phyloP scores from a whole-genome alignment of 768 basidiomycete species.

The Psilocybe azurescens region DNA sequence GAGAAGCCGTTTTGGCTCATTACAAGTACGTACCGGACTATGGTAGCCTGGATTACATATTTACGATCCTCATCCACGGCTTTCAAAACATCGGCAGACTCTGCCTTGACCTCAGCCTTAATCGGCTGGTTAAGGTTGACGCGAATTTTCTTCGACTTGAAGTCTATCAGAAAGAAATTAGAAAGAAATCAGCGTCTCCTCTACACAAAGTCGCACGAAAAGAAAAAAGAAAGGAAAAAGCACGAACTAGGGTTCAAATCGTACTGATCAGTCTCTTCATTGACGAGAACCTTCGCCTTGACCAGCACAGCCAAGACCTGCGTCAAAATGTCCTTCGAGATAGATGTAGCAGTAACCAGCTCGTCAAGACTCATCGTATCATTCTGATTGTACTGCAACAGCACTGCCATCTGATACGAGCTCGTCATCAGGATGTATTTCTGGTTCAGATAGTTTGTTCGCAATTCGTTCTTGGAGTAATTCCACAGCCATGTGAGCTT shows the following conservation, averaged over 20 bases:
- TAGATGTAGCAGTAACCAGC: constrained; percentile 76
- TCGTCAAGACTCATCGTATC: constrained; percentile 88
- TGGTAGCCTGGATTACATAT: constrained; percentile 94
- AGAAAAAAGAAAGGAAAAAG: not conserved
- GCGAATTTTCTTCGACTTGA: constrained; percentile 94
- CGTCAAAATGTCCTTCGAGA: constrained; percentile 80
- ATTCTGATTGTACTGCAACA: constrained; percentile 92
- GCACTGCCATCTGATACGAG: constrained; percentile 96
- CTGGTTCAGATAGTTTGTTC: constrained; percentile 92
- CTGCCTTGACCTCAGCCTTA: constrained; percentile 93
- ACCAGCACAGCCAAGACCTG: constrained; percentile 75
- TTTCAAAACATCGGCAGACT: constrained; percentile 88
- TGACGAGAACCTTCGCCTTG: constrained; percentile 89
- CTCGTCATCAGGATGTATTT: constrained; percentile 98
- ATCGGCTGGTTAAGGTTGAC: constrained; percentile 92
- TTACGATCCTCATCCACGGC: constrained; percentile 97
- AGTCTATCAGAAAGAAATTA: constrained; percentile 48
- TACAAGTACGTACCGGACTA: constrained; percentile 65
- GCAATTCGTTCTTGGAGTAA: constrained; percentile 95
- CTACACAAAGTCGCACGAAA: not conserved
- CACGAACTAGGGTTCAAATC: constrained; percentile 81
- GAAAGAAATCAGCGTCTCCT: not conserved
- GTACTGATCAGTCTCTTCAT: constrained; percentile 88
- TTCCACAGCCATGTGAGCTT: constrained; percentile 99
- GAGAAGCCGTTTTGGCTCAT: not conserved